Base-by-base conservation (phyloP, 768 basidiomycete species). In the Polyporus arcularius region DNA sequence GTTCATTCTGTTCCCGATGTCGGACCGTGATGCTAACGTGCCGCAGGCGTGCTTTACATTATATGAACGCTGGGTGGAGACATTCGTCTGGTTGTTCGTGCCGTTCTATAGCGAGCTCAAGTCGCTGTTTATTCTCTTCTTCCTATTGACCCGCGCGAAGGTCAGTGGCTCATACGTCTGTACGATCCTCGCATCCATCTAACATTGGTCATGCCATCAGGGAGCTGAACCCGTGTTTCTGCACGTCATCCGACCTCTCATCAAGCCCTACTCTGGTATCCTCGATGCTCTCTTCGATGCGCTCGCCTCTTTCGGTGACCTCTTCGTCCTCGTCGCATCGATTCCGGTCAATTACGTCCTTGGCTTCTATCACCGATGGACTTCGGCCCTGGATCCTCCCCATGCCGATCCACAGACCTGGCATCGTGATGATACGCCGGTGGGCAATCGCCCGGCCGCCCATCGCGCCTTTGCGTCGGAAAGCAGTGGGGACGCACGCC, bases 61-160 rank as follows among this genome's bases (percentile, higher is more conserved):
- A 31, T 89, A 90, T 62, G 92, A 94, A 72, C 80, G 85, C 45
- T 78, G 83, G 21, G 71, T 83, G 26, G 93, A 94, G 72, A 74
- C 75, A 39, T 69, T 90, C 55, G 74, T 92, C 57, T 83, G 83
- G 66, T 74, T 93, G 31, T 83, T 94, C 62, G 79, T 92, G 38
- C 92, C 92, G 26, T 94, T 94, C 71, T 93, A 94, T 73, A 84
- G 85, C 67, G 89, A 93, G 75, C 77, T 92, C 74, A 94, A 94
- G 74, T 83, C 86, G 6, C 66, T 92, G 45, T 77, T 82, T 28
- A 78, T 93, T 7, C 69, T 94, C 9, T 93, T 92, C 71, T 82
- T 93, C 52, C 78, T 94, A 28, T 65, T 92, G 40, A 89, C 90
- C 60, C 85, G 92, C 55, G 85, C 92, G 60, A 78, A 87, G 73